Conservation (phyloP, 192 early-diverging fungal species). For the Umbelopsis sp. region DNA sequence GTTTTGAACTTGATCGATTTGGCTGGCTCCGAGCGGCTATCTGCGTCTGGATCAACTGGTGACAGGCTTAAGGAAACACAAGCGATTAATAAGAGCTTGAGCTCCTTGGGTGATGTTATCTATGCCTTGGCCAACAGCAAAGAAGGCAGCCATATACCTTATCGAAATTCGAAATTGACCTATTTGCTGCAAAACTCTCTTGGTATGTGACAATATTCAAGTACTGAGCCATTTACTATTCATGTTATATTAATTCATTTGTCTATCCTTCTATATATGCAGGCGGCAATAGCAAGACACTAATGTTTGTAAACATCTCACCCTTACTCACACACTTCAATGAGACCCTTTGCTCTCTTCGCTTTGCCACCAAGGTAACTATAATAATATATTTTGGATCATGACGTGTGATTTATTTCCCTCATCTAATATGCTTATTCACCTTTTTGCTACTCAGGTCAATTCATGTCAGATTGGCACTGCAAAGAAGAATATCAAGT, state of each 20-base stretch:
- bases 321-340: slow-evolving; percentile 77
- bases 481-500: slow-evolving; percentile 44
- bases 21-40: slow-evolving; percentile 91
- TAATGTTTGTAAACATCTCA: slow-evolving; percentile 98
- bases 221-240: background rate
- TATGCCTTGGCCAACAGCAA: slow-evolving; percentile 77
- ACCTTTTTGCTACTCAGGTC: background rate
- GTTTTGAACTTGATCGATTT: slow-evolving; percentile 93
- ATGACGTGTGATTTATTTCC: background rate
- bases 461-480: slow-evolving; percentile 87
- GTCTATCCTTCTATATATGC: background rate
- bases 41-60: slow-evolving; percentile 79
- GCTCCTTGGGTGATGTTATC: slow-evolving; percentile 91
- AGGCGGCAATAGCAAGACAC: slow-evolving; percentile 94
- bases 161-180: slow-evolving; percentile 90
- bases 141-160: slow-evolving; percentile 76
- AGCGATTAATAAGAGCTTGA: slow-evolving; percentile 95
- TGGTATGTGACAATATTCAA: slow-evolving; percentile 24
- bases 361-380: slow-evolving; percentile 95
- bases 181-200: slow-evolving; percentile 72
- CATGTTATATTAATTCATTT: background rate
- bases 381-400: background rate
- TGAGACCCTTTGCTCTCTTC: slow-evolving; percentile 88
- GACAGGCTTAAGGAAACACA: slow-evolving; percentile 91
- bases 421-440: background rate